Evolutionary conservation across 2,329 filamentous ascomycete species (phyloP).

Genomic region (Lachnellula subtilissima): DNA sequence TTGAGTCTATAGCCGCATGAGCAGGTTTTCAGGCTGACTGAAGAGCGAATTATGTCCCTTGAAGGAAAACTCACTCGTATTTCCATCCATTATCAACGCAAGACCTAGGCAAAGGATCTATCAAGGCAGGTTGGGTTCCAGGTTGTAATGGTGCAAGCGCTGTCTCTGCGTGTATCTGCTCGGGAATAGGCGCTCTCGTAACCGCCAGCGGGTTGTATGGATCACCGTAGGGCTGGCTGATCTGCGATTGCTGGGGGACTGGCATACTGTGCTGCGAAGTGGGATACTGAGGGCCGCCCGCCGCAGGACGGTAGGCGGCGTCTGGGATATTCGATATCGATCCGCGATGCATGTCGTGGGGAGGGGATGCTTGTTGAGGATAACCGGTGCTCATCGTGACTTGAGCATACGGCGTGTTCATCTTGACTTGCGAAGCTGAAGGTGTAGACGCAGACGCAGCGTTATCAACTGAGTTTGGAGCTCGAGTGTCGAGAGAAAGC

Average conservation of each 20-base stretch:
- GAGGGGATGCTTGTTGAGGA: constrained; percentile 17
- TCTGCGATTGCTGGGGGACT: constrained; percentile 21
- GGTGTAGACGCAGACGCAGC: background rate
- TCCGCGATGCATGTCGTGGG: constrained; percentile 14
- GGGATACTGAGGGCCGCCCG: constrained; percentile 8
- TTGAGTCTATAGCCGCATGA: constrained; percentile 54
- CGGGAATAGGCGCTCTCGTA: constrained; percentile 18
- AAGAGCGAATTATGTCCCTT: background rate
- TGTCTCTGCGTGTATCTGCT: constrained; percentile 13
- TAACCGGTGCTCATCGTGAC: constrained; percentile 23
- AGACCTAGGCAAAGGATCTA: constrained; percentile 18
- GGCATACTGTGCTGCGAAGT: constrained; percentile 20
- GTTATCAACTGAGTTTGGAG: background rate
- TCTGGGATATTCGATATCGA: constrained; percentile 15
- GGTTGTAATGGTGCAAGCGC: constrained; percentile 14
- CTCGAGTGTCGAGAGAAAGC: background rate
- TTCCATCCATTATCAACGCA: constrained; percentile 19
- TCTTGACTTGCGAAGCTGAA: background rate
- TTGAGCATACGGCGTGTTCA: background rate
- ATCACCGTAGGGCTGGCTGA: constrained; percentile 14
- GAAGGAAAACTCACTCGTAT: constrained; percentile 26
- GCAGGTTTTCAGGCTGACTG: background rate
- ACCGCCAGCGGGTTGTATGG: constrained; percentile 11
- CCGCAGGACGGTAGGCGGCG: constrained; percentile 11
- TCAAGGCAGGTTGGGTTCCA: constrained; percentile 12